A percentile compares a stretch with the other conserved stretches of the same genome.
Evolutionary conservation across 2,329 filamentous ascomycete species (phyloP).

Genomic region (Dothiorella sarmentorum): DNA sequence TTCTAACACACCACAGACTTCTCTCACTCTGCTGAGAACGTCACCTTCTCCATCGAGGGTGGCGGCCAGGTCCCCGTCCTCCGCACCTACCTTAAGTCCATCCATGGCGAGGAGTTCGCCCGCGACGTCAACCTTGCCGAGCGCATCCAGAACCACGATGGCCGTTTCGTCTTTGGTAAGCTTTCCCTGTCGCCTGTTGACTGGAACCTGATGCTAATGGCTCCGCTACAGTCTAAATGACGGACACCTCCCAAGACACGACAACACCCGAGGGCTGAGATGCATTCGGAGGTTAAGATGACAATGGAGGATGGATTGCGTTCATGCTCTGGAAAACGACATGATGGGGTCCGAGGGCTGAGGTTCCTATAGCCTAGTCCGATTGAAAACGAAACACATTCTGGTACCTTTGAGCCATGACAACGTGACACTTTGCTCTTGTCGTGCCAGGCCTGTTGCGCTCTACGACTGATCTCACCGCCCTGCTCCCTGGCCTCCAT

Average conservation of each 20-base stretch:
- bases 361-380: background rate
- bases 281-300: background rate
- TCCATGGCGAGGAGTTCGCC: constrained; percentile 41
- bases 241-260: background rate
- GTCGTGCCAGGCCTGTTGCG: background rate
- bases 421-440: background rate
- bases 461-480: background rate
- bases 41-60: constrained; percentile 51
- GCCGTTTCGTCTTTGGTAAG: constrained; percentile 42
- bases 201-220: background rate
- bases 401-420: background rate
- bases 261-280: constrained; percentile 5
- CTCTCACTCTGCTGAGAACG: constrained; percentile 44
- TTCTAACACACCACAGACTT: constrained; percentile 33
- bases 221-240: background rate
- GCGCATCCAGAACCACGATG: constrained; percentile 53
- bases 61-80: constrained; percentile 51
- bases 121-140: constrained; percentile 56
- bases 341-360: constrained; percentile 6
- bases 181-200: background rate
- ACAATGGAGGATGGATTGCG: constrained; percentile 2
- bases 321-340: constrained; percentile 11
- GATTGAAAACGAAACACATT: constrained; percentile 1
- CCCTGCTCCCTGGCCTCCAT: background rate
- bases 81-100: constrained; percentile 46